Base-by-base conservation (phyloP, 805 yeast species). In the Yamadazyma laniorum region DNA sequence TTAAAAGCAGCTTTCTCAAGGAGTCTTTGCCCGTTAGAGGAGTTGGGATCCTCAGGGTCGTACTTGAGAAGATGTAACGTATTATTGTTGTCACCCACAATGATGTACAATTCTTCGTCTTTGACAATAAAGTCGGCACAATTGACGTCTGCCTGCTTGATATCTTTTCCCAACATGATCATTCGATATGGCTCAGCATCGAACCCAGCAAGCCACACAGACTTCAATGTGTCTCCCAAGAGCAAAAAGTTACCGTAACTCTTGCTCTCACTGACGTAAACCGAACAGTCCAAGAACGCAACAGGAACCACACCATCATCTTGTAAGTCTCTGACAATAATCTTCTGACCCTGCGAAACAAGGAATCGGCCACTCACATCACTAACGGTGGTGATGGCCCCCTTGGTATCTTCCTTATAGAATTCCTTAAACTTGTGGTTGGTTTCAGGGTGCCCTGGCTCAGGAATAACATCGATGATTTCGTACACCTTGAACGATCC, bases 101-200 rank as follows among this genome's bases (percentile, higher is more conserved):
- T 65, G 30, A 88, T 71, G 50, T 61, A 78, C 9, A 90, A 61
- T 34, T 85, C 84, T 8, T 84, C 85, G 41, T 83, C 85, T 40
- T 79, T 74, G 12, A 80, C 77, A 18, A 86, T 59, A 53, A 90
- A 88, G 43, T 90, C 96, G n/a, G 85, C 78, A 42, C 82, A 72
- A 30, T 74, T 69, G 0, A 85, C 82, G 51, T 80, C 84, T 30
- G 84, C 65, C 14, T 72, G 60, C 18, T 76, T 71, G 15, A 76
- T 69, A 56, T 90, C 95, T 54, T 83, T 85, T 6, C 95, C 90
- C 35, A 93, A 59, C 40, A 75, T 59, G 13, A 88, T 69, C 81
- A 91, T 80, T 47, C 96, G 67, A 57, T 86, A 90, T 1, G 99
- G 99, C 52, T 91, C 96, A 2, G 95, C 91, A 58, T 89, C 95